phyloP scores from a whole-genome alignment of 2,329 filamentous ascomycete species.

The Penicillium hordei region DNA sequence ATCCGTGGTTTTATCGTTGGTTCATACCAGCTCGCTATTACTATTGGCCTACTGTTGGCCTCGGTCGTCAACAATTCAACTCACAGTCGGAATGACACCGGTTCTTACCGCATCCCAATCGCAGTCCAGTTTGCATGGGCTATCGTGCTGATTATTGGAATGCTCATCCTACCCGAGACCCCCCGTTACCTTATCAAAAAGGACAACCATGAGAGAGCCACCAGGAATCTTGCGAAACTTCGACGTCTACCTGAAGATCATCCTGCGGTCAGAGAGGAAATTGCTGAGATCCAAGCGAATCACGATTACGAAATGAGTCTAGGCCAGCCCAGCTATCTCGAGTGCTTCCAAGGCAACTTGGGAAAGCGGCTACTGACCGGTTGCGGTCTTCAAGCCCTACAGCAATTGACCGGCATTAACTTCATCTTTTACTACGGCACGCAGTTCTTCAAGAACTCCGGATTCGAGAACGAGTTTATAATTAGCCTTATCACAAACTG shows the following conservation, averaged over 20 bases:
- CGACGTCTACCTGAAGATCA: conserved; percentile 68
- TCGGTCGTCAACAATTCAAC: conserved; percentile 71
- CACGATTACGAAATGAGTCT: conserved; percentile 68
- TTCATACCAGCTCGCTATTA: conserved; percentile 79
- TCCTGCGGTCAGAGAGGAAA: conserved; percentile 67
- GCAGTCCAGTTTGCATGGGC: conserved; percentile 78
- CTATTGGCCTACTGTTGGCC: conserved; percentile 71
- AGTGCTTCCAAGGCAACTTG: conserved; percentile 37
- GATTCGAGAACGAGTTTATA: conserved; percentile 46
- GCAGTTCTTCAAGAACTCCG: conserved; percentile 42
- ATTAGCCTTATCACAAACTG: conserved; percentile 50
- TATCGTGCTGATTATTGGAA: conserved; percentile 67
- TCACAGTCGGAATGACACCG: conserved; percentile 59
- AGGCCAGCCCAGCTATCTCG: conserved; percentile 39
- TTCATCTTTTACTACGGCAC: conserved; percentile 47
- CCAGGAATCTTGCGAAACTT: conserved; percentile 61
- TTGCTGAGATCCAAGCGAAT: conserved; percentile 83
- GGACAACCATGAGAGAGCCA: conserved; percentile 64
- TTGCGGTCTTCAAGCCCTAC: conserved; percentile 40
- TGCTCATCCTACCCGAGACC: conserved; percentile 76
- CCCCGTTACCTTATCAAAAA: conserved; percentile 82
- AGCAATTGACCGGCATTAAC: conserved; percentile 46
- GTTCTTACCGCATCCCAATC: conserved; percentile 76
- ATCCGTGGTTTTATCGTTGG: conserved; percentile 74
- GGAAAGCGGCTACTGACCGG: conserved; percentile 43